phyloP scores from a whole-genome alignment of 768 basidiomycete species.

The Sistotremastrum niveocremeum region DNA sequence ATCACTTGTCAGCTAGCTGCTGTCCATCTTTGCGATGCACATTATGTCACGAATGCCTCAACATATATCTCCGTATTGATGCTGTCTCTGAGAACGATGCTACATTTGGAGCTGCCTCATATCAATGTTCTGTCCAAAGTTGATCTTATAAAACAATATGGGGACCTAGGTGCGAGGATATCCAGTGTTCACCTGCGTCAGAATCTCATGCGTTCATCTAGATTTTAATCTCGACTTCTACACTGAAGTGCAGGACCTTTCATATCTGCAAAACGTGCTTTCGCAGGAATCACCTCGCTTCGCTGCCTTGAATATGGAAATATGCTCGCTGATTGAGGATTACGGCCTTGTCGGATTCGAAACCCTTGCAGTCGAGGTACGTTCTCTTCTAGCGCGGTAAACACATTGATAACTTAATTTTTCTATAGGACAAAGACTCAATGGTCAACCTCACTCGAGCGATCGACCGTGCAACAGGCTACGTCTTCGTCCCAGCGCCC shows the following conservation, averaged over 20 bases:
- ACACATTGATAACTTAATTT: not conserved
- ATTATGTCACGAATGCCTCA: constrained; percentile 90
- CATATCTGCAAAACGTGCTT: constrained; percentile 70
- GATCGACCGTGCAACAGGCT: constrained; percentile 88
- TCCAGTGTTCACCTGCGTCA: not conserved
- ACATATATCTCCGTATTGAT: constrained; percentile 92
- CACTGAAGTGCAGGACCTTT: constrained; percentile 93
- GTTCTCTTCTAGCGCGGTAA: too few relatives aligned
- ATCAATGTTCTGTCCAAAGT: constrained; percentile 95
- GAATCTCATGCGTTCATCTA: constrained; percentile 16
- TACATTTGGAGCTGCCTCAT: constrained; percentile 97
- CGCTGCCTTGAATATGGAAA: constrained; percentile 70
- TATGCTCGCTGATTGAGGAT: constrained; percentile 90
- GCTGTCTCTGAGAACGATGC: constrained; percentile 87
- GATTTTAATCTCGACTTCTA: constrained; percentile 98
- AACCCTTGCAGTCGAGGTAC: constrained; percentile 88
- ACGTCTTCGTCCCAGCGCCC: constrained; percentile 62
- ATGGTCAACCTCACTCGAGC: constrained; percentile 79
- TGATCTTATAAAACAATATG: constrained; percentile 81
- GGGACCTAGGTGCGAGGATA: constrained; percentile 61
- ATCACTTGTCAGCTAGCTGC: constrained; percentile 56
- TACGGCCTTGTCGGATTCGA: constrained; percentile 90
- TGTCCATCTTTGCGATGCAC: constrained; percentile 92
- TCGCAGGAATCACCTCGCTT: constrained; percentile 54
- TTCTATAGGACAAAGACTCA: constrained; percentile 70